Base-by-base conservation (phyloP, 345 rosid genomes). In the Theobroma cacao region DNA sequence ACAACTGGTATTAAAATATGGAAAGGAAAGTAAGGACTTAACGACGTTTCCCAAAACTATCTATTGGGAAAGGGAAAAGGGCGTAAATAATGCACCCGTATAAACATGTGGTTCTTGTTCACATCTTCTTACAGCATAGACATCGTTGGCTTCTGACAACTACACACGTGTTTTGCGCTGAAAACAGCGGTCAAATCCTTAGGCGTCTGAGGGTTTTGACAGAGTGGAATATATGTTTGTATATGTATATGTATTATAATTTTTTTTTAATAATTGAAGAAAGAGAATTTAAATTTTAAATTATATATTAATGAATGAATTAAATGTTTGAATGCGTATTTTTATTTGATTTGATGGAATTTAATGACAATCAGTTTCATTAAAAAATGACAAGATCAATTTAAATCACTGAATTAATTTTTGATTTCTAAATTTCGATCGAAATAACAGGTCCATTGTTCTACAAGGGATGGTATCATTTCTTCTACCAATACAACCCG, bases 401-500 rank as follows among this genome's bases (percentile, higher is more conserved):
- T 5, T 47, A 17, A 26, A 18, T 8, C 38, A 70, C 40, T 28
- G 17, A 20, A 26, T 60, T 31, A 14, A 15, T 69, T 48, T 71
- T 30, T 48, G 24, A 7, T 72, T 56, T 36, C 52, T 55, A 13
- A 47, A 20, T 31, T 26, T 62, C 14, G 45, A 13, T 17, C 28
- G 74, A 38, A 10, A 9, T 36, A n/a, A 67, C 77, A 95, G 98
- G 98, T 83, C 98, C 98, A 24, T 75, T 93, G 86, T 93, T 76
- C 77, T 95, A 95, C 87, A 93, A 91, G 77, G 98, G 98, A 53
- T 93, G 92, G 95, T 95, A 95, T 82, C 98, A 95, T 76, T 90
- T 95, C 81, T 95, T 95, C 88, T 95, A 95, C 84, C 98, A 94
- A 47, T 93, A 90, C 90, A 93, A 93, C 74, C 98, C 98, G 64